These are phyloP conservation scores for Lactarius evosmus DNA, from an alignment of 768 basidiomycete genomes.

Conservation along the genomic window DNA sequence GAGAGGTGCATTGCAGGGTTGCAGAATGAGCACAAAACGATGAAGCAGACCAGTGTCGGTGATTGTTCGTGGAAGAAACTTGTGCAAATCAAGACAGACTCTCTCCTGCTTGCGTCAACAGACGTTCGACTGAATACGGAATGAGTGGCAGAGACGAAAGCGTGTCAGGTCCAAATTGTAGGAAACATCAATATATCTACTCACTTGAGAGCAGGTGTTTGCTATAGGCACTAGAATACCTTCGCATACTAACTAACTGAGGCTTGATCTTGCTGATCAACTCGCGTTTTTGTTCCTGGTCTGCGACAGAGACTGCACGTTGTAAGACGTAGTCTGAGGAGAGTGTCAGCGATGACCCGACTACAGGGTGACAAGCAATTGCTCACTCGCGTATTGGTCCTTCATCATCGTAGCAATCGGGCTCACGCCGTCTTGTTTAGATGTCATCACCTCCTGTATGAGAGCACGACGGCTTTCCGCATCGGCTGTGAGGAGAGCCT, in stretches of 20 bases:
- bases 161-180: conserved; percentile 1
- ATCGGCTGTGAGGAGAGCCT: conserved; percentile 69
- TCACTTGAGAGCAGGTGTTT: conserved; percentile 80
- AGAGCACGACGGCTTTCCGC: conserved; percentile 61
- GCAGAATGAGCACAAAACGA: conserved; percentile 15
- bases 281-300: conserved; percentile 66
- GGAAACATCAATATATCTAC: conserved; percentile 33
- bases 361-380: neutral
- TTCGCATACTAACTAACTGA: conserved; percentile 66
- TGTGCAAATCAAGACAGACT: conserved; percentile 11
- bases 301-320: conserved; percentile 64
- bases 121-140: conserved; percentile 55
- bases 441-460: conserved; percentile 77
- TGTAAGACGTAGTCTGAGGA: conserved; percentile 80
- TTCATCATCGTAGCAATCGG: conserved; percentile 73
- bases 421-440: conserved; percentile 61
- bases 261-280: conserved; percentile 62
- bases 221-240: conserved; percentile 67
- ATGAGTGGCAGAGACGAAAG: neutral
- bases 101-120: conserved; percentile 38
- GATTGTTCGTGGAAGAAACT: conserved; percentile 6
- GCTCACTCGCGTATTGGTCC: conserved; percentile 86
- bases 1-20: conserved; percentile 18
- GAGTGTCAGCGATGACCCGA: conserved; percentile 9
- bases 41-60: conserved; percentile 4